These are phyloP conservation scores for Plasmodium inui DNA, from an alignment of 169 alveolate species.

Conservation along the genomic window DNA sequence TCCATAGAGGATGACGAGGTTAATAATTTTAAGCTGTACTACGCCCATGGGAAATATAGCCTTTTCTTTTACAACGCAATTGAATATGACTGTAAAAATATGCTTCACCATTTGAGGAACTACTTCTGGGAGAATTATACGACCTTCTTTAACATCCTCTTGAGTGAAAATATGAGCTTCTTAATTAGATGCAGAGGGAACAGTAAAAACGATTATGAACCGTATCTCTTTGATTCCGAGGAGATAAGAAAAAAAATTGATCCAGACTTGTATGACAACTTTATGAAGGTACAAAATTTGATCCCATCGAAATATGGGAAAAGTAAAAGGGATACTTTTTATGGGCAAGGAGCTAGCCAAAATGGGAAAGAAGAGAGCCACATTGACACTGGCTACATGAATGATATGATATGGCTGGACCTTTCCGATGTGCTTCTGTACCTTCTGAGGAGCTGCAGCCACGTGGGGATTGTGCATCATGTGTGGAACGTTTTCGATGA, in stretches of 20 bases:
- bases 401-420: conserved; percentile 28
- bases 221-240: not conserved
- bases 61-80: conserved; percentile 23
- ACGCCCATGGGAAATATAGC: conserved; percentile 25
- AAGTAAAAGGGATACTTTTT: not conserved
- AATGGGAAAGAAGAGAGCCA: not conserved
- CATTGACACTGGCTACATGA: conserved; percentile 36
- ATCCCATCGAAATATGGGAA: not conserved
- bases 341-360: not conserved
- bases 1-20: not conserved
- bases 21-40: conserved; percentile 35
- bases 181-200: not conserved
- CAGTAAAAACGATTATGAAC: not conserved
- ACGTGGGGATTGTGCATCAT: not conserved
- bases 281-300: not conserved
- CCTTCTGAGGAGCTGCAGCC: not conserved
- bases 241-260: conserved; percentile 1
- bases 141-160: conserved; percentile 4
- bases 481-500: not conserved
- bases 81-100: conserved; percentile 19
- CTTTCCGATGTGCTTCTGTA: conserved; percentile 8
- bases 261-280: not conserved
- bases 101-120: conserved; percentile 24
- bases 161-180: not conserved
- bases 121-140: conserved; percentile 33